Percentiles rank a stretch among this genome's conserved stretches.
These are phyloP conservation scores for Tetrapisispora namnaoensis DNA, from an alignment of 805 yeast species.

Conservation along the genomic window DNA sequence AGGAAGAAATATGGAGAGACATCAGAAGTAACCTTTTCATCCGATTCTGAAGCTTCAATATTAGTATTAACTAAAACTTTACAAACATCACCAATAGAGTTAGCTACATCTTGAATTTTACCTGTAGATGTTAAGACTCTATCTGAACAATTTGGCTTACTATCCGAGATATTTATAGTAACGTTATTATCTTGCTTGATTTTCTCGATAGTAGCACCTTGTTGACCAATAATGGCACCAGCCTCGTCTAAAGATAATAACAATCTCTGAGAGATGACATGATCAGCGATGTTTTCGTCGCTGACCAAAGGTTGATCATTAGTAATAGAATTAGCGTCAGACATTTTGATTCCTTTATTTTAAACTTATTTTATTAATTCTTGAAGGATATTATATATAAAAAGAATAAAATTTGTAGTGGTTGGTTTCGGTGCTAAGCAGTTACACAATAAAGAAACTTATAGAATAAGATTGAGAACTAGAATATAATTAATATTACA, in stretches of 20 bases:
- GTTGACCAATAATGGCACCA: conserved; percentile 82
- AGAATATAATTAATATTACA: too few relatives aligned
- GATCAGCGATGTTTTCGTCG: not conserved
- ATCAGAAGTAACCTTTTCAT: conserved; percentile 16
- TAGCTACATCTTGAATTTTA: conserved; percentile 54
- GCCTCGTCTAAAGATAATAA: conserved; percentile 79
- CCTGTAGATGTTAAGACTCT: conserved; percentile 76
- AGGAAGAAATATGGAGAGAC: conserved; percentile 39
- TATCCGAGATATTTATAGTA: conserved; percentile 79
- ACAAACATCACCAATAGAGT: conserved; percentile 62
- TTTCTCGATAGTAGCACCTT: conserved; percentile 66
- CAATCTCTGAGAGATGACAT: conserved; percentile 29
- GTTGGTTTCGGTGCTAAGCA: not conserved
- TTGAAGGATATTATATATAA: too few relatives aligned
- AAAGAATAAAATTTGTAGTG: conserved; percentile 1
- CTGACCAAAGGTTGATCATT: not conserved
- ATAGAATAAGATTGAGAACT: too few relatives aligned
- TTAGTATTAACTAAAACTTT: conserved; percentile 28
- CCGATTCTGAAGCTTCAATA: conserved; percentile 25
- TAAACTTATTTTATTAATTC: too few relatives aligned
- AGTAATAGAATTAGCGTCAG: conserved; percentile 2
- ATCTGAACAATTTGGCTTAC: conserved; percentile 71
- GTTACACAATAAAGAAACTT: not conserved
- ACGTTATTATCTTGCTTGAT: conserved; percentile 68
- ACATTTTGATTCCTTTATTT: not conserved